These are phyloP conservation scores for Cudoniella acicularis DNA, from an alignment of 495 filamentous ascomycete species.

Conservation along the genomic window DNA sequence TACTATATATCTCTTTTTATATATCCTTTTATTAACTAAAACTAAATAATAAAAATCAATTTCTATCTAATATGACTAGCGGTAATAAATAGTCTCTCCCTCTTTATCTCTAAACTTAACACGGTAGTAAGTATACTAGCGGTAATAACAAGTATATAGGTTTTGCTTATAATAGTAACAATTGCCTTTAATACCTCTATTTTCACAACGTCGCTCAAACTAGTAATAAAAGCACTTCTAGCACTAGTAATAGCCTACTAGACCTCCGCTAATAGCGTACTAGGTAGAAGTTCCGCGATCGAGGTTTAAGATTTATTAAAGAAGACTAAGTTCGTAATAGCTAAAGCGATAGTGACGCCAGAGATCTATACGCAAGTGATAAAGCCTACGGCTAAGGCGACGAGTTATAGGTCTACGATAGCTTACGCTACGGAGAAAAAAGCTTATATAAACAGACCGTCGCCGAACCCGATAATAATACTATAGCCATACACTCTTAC, in stretches of 20 bases:
- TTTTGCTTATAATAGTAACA: slow-evolving; percentile 45
- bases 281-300: slow-evolving; percentile 34
- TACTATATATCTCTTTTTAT: not conserved
- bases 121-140: slow-evolving; percentile 32
- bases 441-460: slow-evolving; percentile 48
- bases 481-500: slow-evolving; percentile 50
- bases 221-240: slow-evolving; percentile 36
- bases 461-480: slow-evolving; percentile 52
- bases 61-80: not conserved
- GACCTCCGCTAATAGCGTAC: slow-evolving; percentile 32
- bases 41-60: not conserved
- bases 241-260: slow-evolving; percentile 45
- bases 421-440: slow-evolving; percentile 52
- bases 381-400: slow-evolving; percentile 45
- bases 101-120: not conserved
- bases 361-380: slow-evolving; percentile 53
- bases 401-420: slow-evolving; percentile 34
- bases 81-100: not conserved
- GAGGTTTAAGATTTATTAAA: slow-evolving; percentile 39
- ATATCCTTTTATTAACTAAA: not conserved
- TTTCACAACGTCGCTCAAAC: slow-evolving; percentile 29
- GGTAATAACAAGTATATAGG: slow-evolving; percentile 46
- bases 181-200: slow-evolving; percentile 42
- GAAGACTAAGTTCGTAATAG: slow-evolving; percentile 56
- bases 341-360: slow-evolving; percentile 49